Base-by-base conservation (phyloP, 2,329 filamentous ascomycete species). In the Epichloe bromicola region DNA sequence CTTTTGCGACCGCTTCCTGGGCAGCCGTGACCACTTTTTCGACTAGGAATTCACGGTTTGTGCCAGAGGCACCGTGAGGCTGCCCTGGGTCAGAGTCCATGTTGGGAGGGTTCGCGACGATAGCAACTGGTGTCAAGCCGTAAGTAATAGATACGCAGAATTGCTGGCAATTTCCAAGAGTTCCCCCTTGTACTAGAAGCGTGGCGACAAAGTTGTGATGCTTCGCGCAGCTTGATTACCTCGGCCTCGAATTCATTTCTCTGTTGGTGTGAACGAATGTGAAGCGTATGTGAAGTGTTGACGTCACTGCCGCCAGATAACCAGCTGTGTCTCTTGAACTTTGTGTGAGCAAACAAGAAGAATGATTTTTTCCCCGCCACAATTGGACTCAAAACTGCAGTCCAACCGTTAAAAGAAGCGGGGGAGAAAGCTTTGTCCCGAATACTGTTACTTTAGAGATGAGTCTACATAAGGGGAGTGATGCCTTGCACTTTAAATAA, bases 11-110 rank as follows among this genome's bases (percentile, higher is more conserved):
- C 0, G 42, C 56, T 43, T 61, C 56, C 37, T 65, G 63, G 5
- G 65, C 64, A 1, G 59, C 64, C 14, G 60, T 59, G 8, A 67
- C 58, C 61, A 65, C 63, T 50, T 54, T 57, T 46, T 58, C 54
- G 44, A 65, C 58, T 7, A 67, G 51, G 6, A 51, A 55, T 20
- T 60, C 57, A 38, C 61, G 62, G 15, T 51, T 58, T 23, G 62
- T 56, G 14, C 56, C 58, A 49, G 51, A 42, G 17, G 57, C 56
- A 11, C 59, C 59, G 2, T 51, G 38, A 14, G 12, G 42, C 2
- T 52, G 49, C 12, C 63, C 60, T 10, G 30, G 12, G 40, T 60
- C 60, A 14, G 58, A 53, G 26, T 55, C 57, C 65, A 67, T 67
- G 49, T 20, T 39, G 30, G 11, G 34, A 15, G n/a, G 23, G 36